These are phyloP conservation scores for Prunus padus DNA, from an alignment of 306 rosid genomes.

Conservation along the genomic window DNA sequence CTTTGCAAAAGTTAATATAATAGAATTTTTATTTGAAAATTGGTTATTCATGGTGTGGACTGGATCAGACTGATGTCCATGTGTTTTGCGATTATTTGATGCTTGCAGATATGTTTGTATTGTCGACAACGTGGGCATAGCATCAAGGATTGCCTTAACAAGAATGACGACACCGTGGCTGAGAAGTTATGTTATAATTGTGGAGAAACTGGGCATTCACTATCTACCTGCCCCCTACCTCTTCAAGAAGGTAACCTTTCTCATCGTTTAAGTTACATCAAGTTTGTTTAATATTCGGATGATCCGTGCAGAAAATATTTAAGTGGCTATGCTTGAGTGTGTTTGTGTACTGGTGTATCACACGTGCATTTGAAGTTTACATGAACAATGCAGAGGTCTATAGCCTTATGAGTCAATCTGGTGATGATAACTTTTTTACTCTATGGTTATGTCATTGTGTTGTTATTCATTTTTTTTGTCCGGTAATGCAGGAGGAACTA, in stretches of 20 bases:
- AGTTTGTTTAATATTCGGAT: neutral
- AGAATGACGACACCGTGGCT: constrained; percentile 38
- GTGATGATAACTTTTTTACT: neutral
- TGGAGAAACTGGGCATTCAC: constrained; percentile 80
- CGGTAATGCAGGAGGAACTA: constrained; percentile 78
- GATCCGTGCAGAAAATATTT: neutral
- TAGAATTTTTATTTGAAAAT: neutral
- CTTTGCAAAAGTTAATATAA: neutral
- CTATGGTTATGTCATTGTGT: constrained; percentile 1
- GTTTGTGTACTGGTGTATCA: neutral
- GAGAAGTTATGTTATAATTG: constrained; percentile 75
- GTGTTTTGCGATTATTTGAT: constrained; percentile 11
- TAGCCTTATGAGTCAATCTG: neutral
- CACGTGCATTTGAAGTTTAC: constrained; percentile 10
- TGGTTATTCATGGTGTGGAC: neutral
- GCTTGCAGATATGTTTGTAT: constrained; percentile 73
- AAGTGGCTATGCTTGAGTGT: neutral
- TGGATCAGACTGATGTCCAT: neutral
- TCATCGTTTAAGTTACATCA: neutral
- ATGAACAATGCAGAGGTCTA: neutral
- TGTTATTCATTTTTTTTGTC: constrained; percentile 11
- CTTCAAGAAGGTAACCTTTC: constrained; percentile 58
- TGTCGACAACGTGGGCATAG: constrained; percentile 87
- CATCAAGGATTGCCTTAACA: constrained; percentile 73
- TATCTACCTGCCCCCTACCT: constrained; percentile 59